Evolutionary conservation across 2,329 filamentous ascomycete genomes (phyloP).

Genomic region (Aureobasidium sp.): DNA sequence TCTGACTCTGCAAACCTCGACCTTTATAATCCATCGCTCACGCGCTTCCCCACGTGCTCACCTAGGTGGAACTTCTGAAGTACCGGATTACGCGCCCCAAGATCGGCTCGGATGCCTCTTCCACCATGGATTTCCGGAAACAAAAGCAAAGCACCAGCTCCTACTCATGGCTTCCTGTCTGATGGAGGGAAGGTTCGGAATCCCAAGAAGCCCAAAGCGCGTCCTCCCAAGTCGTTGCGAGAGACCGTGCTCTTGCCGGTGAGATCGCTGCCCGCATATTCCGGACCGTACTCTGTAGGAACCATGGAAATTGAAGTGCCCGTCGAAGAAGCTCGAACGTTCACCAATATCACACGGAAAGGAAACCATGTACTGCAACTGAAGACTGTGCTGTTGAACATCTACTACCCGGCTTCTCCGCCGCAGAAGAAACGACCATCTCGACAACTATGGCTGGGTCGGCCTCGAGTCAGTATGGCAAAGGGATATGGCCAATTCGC

Average conservation of each 20-base stretch:
- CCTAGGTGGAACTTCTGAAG: not conserved
- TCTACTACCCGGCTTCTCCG: slow-evolving; percentile 55
- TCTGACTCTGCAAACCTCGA: not conserved
- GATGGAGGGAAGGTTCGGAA: slow-evolving; percentile 30
- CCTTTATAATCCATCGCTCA: not conserved
- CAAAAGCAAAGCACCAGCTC: not conserved
- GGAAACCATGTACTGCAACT: slow-evolving; percentile 44
- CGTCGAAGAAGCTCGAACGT: slow-evolving; percentile 39
- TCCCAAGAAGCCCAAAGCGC: slow-evolving; percentile 42
- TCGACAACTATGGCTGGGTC: slow-evolving; percentile 56
- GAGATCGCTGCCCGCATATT: slow-evolving; percentile 42
- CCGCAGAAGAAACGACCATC: slow-evolving; percentile 38
- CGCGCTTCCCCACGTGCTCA: not conserved
- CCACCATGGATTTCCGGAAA: slow-evolving; percentile 15
- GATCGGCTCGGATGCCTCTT: not conserved
- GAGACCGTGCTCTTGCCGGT: slow-evolving; percentile 42
- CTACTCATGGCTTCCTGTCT: slow-evolving; percentile 2
- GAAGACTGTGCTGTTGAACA: slow-evolving; percentile 55
- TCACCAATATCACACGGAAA: slow-evolving; percentile 46
- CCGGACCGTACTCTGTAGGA: slow-evolving; percentile 43
- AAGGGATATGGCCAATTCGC: slow-evolving; percentile 59
- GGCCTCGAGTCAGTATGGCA: slow-evolving; percentile 50
- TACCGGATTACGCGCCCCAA: not conserved
- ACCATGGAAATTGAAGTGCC: slow-evolving; percentile 52
- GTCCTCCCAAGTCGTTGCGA: slow-evolving; percentile 41